Evolutionary conservation across 805 yeast species (phyloP).

Genomic region (Myxozyma neglecta): DNA sequence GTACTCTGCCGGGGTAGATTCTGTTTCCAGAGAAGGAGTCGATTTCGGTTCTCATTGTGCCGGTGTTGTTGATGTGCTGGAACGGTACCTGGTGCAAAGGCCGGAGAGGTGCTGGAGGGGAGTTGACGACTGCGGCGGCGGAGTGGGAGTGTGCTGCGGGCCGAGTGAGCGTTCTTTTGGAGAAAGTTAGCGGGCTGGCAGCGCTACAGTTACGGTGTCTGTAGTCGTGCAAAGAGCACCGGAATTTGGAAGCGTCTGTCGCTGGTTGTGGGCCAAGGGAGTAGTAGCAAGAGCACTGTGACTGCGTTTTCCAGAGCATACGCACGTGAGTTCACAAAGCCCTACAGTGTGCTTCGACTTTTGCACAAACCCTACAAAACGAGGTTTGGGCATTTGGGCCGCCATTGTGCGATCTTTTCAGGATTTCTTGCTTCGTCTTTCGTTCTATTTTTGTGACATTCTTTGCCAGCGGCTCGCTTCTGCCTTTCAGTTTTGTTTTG

Average conservation of each 20-base stretch:
- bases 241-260: neutral
- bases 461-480: neutral
- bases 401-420: no score
- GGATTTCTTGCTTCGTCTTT: no score
- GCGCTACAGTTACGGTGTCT: neutral
- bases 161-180: neutral
- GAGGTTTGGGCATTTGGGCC: no score
- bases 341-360: neutral
- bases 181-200: neutral
- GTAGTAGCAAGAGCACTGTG: neutral
- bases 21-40: slow-evolving; percentile 99
- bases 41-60: slow-evolving; percentile 95
- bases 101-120: slow-evolving; percentile 1
- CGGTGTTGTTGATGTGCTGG: slow-evolving; percentile 9
- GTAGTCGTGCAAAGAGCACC: neutral
- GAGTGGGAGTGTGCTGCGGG: neutral
- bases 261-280: neutral
- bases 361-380: neutral
- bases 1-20: slow-evolving; percentile 97
- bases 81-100: neutral
- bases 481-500: neutral
- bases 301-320: neutral
- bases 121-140: neutral
- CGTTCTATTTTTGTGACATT: no score
- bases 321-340: neutral